Conservation (phyloP, 2,329 filamentous ascomycete genomes). For the Ploettnerulaceae sp. region DNA sequence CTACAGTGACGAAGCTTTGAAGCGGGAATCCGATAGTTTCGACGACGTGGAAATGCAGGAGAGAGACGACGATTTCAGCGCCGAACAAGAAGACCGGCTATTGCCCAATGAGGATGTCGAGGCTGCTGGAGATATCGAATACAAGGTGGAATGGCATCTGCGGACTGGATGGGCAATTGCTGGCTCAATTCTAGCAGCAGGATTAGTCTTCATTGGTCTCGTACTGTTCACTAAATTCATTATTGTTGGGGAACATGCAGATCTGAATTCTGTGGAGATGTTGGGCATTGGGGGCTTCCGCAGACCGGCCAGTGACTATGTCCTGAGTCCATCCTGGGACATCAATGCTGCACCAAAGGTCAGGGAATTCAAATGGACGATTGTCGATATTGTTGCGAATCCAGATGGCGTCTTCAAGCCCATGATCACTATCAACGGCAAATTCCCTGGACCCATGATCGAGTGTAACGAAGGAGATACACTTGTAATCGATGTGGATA, state of each 20-base stretch:
- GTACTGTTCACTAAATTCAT: slow-evolving; percentile 24
- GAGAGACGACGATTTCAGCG: slow-evolving; percentile 19
- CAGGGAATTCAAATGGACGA: slow-evolving; percentile 56
- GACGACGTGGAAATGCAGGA: slow-evolving; percentile 30
- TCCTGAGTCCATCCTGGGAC: slow-evolving; percentile 54
- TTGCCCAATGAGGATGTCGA: slow-evolving; percentile 22
- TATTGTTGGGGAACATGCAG: slow-evolving; percentile 17
- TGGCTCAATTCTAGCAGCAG: slow-evolving; percentile 20
- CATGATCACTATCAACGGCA: slow-evolving; percentile 67
- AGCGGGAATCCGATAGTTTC: slow-evolving; percentile 16
- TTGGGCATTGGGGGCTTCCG: slow-evolving; percentile 25
- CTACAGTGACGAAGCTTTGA: slow-evolving; percentile 18
- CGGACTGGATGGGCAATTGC: slow-evolving; percentile 29
- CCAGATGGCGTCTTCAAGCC: slow-evolving; percentile 54
- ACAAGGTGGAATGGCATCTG: slow-evolving; percentile 30
- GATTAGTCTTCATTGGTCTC: slow-evolving; percentile 22
- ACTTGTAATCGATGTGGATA: slow-evolving; percentile 63
- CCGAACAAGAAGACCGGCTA: slow-evolving; percentile 25
- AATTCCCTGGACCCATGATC: slow-evolving; percentile 69
- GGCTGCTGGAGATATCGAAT: slow-evolving; percentile 14
- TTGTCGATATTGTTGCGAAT: slow-evolving; percentile 52
- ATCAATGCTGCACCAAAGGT: slow-evolving; percentile 43
- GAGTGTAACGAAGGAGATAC: slow-evolving; percentile 70
- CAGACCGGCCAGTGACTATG: slow-evolving; percentile 45
- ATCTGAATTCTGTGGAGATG: slow-evolving; percentile 15